These are phyloP conservation scores for Hemisphaericaspora subhashii DNA, from an alignment of 1,139 yeast genomes.

Conservation along the genomic window DNA sequence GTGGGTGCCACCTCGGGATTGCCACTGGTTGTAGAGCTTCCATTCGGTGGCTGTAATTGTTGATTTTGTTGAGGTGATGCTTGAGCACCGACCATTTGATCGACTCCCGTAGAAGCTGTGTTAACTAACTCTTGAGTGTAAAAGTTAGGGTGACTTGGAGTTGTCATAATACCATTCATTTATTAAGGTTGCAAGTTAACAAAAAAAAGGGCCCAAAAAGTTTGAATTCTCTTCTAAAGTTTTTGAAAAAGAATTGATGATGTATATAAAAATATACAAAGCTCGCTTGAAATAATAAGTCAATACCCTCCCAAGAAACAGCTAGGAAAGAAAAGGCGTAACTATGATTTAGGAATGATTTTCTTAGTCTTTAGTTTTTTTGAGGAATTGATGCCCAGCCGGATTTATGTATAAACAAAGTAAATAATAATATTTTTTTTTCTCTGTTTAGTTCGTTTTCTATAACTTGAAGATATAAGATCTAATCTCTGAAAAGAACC, in stretches of 20 bases:
- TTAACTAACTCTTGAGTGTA: constrained; percentile 16
- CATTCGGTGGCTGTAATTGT: constrained; percentile 5
- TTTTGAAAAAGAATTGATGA: not conserved
- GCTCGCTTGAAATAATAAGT: not conserved
- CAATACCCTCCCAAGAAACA: not conserved
- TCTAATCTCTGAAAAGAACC: not conserved
- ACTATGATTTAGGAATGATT: not conserved
- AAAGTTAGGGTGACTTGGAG: constrained; percentile 15
- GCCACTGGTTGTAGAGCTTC: constrained; percentile 4
- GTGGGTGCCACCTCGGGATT: constrained; percentile 5
- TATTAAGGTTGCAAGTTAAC: constrained; percentile 5
- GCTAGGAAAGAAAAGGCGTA: not conserved
- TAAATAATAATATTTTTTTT: not conserved
- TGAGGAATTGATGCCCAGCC: constrained; percentile 2
- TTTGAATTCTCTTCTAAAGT: not conserved
- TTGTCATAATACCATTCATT: constrained; percentile 16
- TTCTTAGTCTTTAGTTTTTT: not conserved
- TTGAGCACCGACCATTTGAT: constrained; percentile 10
- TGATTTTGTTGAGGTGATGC: constrained; percentile 7
- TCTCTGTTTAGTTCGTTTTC: not conserved
- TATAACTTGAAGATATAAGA: too few species aligned
- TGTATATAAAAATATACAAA: constrained; percentile 1
- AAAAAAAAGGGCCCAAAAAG: not conserved
- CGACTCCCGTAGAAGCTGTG: constrained; percentile 8
- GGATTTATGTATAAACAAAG: not conserved